phyloP scores from a whole-genome alignment of 169 alveolate species.

The Eimeria falciformis region DNA sequence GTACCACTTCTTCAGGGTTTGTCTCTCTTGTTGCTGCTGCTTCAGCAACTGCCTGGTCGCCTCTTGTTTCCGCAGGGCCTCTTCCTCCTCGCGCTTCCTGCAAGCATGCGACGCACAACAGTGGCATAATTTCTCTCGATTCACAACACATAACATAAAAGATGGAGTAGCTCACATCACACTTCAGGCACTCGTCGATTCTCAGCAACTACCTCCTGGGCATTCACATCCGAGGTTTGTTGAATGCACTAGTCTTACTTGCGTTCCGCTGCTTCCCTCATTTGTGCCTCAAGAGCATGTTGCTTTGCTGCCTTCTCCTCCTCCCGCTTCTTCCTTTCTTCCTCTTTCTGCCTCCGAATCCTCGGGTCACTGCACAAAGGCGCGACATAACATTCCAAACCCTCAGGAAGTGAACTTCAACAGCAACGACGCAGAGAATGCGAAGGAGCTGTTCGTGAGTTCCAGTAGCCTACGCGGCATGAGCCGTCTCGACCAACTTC shows the following conservation, averaged over 20 bases:
- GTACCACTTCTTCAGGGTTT: slow-evolving; percentile 19
- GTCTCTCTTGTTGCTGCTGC: slow-evolving; percentile 78
- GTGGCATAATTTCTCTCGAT: neutral
- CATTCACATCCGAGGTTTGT: no score
- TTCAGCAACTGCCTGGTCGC: slow-evolving; percentile 63
- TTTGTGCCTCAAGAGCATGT: slow-evolving; percentile 61
- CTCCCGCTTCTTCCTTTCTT: slow-evolving; percentile 57
- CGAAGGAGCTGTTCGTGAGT: neutral
- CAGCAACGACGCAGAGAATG: no score
- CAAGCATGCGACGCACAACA: slow-evolving; percentile 18
- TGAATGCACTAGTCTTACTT: neutral
- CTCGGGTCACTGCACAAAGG: slow-evolving; percentile 74
- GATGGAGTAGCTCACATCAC: no score
- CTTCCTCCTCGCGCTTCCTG: slow-evolving; percentile 80
- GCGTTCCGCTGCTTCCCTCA: slow-evolving; percentile 51
- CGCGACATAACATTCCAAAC: neutral
- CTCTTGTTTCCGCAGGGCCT: slow-evolving; percentile 47
- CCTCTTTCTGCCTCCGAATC: slow-evolving; percentile 66
- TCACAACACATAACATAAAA: neutral
- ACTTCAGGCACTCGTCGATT: no score
- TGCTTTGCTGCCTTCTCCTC: slow-evolving; percentile 72
- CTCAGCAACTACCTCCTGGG: no score
- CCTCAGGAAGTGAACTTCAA: neutral
- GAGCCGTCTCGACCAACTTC: slow-evolving; percentile 87
- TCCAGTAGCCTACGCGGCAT: slow-evolving; percentile 60